Base-by-base conservation (phyloP, 177 flowering plant species). In the Vitis hybrid region DNA sequence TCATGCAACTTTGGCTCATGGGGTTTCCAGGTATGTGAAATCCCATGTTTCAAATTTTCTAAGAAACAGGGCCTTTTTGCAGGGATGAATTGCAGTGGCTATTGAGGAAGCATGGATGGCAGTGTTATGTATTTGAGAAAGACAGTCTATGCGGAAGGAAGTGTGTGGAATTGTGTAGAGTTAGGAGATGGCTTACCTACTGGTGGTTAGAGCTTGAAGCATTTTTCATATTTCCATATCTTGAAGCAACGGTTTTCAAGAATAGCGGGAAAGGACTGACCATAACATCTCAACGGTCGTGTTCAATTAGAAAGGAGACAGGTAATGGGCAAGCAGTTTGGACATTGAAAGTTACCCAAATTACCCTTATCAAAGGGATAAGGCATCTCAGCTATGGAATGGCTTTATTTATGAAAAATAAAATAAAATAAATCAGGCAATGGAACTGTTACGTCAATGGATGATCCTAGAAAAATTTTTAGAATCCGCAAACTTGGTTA, bases 111-210 rank as follows among this genome's bases (percentile, higher is more conserved):
- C 16, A 16, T 5, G 22, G 10, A 3, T 31, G 51, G 64, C 2
- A 12, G 51, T 57, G 63, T 39, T 12, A n/a, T 2, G 18, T 63
- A 26, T 71, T 64, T 39, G 51, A 64, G 53, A 50, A 64, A 50
- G 21, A 60, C 22, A 26, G 16, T 7, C 22, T 63, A 26, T 26
- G 12, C 45, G 16, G 2, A 50, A 56, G 49, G 49, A 39, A 39
- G 7, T 39, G 45, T 39, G 45, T 39, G 3, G 33, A 65, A 33
- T 1, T 53, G 3, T 16, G 21, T 62, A 52, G 62, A 22, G 6
- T 19, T 13, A 21, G 63, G 55, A 68, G 74, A 77, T 70, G 58
- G 78, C 69, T 69, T 61, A 80, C 83, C 83, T 45, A 78, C 74
- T 70, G 65, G 83, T 78, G 66, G 83, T 78, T 80, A 33, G 56